Percentiles rank a stretch among this genome's conserved stretches.
These are phyloP conservation scores for Neofusicoccum cordaticola DNA, from an alignment of 2,329 filamentous ascomycete species.

Conservation along the genomic window DNA sequence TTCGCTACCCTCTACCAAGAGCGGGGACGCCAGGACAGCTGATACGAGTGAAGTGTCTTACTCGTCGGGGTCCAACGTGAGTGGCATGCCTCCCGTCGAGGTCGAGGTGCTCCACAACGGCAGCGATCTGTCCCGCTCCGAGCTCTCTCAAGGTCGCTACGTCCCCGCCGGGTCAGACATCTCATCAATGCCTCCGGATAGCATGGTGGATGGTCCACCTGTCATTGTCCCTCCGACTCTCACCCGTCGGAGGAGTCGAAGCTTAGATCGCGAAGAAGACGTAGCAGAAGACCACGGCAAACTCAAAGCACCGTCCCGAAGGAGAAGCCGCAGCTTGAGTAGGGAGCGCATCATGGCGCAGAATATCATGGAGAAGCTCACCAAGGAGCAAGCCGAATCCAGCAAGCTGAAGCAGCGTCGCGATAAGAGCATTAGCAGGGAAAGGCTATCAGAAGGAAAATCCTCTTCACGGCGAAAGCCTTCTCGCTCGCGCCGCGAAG, in stretches of 20 bases:
- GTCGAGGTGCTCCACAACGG: conserved; percentile 76
- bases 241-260: conserved; percentile 48
- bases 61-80: conserved; percentile 76
- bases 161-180: conserved; percentile 75
- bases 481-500: conserved; percentile 14
- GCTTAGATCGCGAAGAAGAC: conserved; percentile 43
- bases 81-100: conserved; percentile 70
- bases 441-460: conserved; percentile 32
- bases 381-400: conserved; percentile 26
- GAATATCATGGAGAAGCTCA: conserved; percentile 67
- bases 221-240: conserved; percentile 42
- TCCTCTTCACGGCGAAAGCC: conserved; percentile 24
- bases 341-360: conserved; percentile 61
- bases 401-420: conserved; percentile 19
- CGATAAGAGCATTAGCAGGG: conserved; percentile 27
- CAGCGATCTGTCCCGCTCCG: conserved; percentile 67
- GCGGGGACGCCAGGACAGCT: conserved; percentile 31
- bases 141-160: conserved; percentile 61
- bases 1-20: conserved; percentile 52
- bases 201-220: conserved; percentile 59
- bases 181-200: conserved; percentile 75
- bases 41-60: conserved; percentile 57
- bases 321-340: conserved; percentile 62
- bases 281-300: conserved; percentile 34
- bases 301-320: conserved; percentile 58